Conservation (phyloP, 1,284 basidiomycete genomes). For the Malassezia pachydermatis region DNA sequence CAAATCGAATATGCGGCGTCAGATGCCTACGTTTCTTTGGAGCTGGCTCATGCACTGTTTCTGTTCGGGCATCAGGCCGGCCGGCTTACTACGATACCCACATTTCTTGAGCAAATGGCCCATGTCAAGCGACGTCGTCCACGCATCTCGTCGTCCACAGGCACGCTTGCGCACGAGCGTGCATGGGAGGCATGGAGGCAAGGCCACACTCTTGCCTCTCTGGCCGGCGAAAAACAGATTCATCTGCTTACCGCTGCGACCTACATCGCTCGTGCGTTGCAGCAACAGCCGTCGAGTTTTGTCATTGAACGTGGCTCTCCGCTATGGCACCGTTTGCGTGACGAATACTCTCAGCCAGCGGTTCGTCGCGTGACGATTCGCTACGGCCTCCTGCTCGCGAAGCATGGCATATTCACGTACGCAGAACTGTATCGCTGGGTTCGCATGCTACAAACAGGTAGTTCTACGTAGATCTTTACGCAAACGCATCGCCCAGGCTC, state of each 20-base stretch:
- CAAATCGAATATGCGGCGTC: conserved; percentile 37
- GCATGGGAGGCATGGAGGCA: conserved; percentile 20
- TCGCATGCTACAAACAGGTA: neutral
- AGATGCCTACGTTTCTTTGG: conserved; percentile 32
- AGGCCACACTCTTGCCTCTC: conserved; percentile 7
- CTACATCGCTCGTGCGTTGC: conserved; percentile 18
- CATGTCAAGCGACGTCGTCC: neutral
- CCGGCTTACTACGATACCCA: no score
- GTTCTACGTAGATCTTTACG: conserved; percentile 13
- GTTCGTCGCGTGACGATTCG: neutral
- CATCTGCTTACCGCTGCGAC: conserved; percentile 15
- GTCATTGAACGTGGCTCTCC: neutral
- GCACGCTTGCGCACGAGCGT: conserved; percentile 18
- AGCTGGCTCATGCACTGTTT: conserved; percentile 23
- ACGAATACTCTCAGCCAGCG: neutral
- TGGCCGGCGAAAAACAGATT: conserved; percentile 17
- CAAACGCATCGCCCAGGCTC: conserved; percentile 37
- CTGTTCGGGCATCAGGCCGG: neutral
- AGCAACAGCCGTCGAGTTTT: conserved; percentile 6
- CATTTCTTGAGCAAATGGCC: neutral
- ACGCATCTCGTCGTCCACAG: conserved; percentile 6
- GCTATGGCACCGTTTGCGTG: conserved; percentile 6
- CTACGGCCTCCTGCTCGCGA: neutral
- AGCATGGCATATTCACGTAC: conserved; percentile 6
- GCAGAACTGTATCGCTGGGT: conserved; percentile 1